Evolutionary conservation across 352 stramenopile genomes (phyloP).

Genomic region (Phytophthora cryptogea): DNA sequence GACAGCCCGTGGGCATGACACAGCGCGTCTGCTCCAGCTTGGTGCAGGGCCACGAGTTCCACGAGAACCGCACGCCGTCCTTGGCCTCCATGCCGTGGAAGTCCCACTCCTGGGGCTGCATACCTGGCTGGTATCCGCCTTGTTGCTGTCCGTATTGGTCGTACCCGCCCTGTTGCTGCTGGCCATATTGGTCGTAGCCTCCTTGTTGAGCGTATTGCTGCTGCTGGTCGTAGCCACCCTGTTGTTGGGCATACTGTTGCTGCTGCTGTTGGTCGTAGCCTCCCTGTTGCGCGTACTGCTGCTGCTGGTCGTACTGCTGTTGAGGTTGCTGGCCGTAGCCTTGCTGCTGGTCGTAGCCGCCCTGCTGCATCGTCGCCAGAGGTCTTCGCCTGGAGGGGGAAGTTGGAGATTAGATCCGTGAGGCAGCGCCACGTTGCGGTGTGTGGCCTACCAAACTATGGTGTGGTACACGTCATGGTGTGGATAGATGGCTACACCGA

Average conservation of each 20-base stretch:
- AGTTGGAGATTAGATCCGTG: slow-evolving; percentile 23
- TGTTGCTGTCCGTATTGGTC: slow-evolving; percentile 43
- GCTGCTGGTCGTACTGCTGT: slow-evolving; percentile 42
- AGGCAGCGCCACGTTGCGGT: slow-evolving; percentile 19
- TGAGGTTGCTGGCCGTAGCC: slow-evolving; percentile 43
- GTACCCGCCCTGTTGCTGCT: slow-evolving; percentile 34
- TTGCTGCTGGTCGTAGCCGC: slow-evolving; percentile 52
- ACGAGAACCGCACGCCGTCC: slow-evolving; percentile 97
- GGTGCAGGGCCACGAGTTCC: slow-evolving; percentile 98
- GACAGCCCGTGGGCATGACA: slow-evolving; percentile 95
- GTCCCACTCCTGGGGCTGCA: slow-evolving; percentile 86
- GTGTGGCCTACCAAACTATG: not conserved
- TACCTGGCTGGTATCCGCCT: slow-evolving; percentile 47
- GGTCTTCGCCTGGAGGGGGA: slow-evolving; percentile 4
- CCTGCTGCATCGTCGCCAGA: slow-evolving; percentile 52
- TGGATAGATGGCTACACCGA: not conserved
- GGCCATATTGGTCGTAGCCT: slow-evolving; percentile 23
- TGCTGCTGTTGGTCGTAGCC: slow-evolving; percentile 44
- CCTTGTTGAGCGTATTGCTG: not conserved
- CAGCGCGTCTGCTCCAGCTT: slow-evolving; percentile 97
- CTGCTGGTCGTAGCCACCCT: slow-evolving; percentile 47
- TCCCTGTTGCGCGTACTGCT: slow-evolving; percentile 39
- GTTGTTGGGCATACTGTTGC: slow-evolving; percentile 42
- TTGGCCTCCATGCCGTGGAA: slow-evolving; percentile 85
- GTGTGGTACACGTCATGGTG: slow-evolving; percentile 11